Evolutionary conservation across 83 land plant genomes (phyloP).

Genomic region (Larix sibirica): DNA sequence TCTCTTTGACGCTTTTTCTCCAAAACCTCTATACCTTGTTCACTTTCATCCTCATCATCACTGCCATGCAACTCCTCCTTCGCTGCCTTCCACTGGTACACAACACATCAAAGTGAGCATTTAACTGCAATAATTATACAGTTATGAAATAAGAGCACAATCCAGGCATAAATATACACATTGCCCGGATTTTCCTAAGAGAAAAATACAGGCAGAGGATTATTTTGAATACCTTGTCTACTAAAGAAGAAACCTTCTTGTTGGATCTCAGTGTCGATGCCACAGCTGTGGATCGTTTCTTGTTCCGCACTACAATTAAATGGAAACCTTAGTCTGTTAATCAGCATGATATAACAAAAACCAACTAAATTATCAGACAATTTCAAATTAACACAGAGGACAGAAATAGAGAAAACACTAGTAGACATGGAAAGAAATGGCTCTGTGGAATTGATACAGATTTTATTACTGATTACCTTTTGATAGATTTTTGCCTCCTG

Average conservation of each 20-base stretch:
- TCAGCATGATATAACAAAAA: background rate
- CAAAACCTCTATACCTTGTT: slow-evolving; percentile 56
- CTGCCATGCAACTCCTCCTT: slow-evolving; percentile 83
- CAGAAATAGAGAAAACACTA: background rate
- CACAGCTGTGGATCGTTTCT: slow-evolving; percentile 70
- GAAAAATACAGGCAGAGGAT: background rate
- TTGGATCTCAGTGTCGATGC: slow-evolving; percentile 67
- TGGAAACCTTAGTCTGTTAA: background rate
- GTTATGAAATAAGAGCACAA: slow-evolving; percentile 7
- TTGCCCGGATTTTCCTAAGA: background rate
- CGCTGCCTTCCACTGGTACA: slow-evolving; percentile 92
- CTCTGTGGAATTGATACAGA: background rate
- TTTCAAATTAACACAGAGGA: background rate
- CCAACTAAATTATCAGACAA: background rate
- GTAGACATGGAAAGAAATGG: background rate
- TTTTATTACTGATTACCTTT: slow-evolving; percentile 49
- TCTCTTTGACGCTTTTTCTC: slow-evolving; percentile 85
- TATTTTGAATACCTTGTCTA: slow-evolving; percentile 70
- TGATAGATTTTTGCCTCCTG: slow-evolving; percentile 31
- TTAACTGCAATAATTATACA: background rate
- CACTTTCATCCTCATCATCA: slow-evolving; percentile 87
- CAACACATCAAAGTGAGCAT: background rate
- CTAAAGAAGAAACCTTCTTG: slow-evolving; percentile 87
- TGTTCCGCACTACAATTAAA: slow-evolving; percentile 40
- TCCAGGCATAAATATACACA: background rate